Conservation (phyloP, 2,329 filamentous ascomycete species). For the Cercospora berteroae region DNA sequence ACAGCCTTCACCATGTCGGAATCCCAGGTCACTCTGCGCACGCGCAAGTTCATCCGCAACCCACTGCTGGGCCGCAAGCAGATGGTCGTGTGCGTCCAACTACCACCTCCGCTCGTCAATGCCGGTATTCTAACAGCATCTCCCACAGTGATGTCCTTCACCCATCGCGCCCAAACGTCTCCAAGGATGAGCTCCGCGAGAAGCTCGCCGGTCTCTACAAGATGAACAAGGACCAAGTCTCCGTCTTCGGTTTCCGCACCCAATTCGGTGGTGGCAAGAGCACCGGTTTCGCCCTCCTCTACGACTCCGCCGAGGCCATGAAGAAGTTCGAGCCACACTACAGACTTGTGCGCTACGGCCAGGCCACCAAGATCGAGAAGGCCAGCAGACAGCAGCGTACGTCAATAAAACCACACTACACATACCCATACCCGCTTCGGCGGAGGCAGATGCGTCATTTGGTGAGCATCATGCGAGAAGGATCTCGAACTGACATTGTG, state of each 20-base stretch:
- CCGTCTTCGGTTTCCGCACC: slow-evolving; percentile 96
- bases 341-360: slow-evolving; percentile 90
- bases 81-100: slow-evolving; percentile 80
- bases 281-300: slow-evolving; percentile 97
- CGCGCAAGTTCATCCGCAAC: slow-evolving; percentile 99
- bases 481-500: slow-evolving; percentile 21
- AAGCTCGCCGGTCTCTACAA: slow-evolving; percentile 98
- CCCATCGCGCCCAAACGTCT: slow-evolving; percentile 96
- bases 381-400: slow-evolving; percentile 97
- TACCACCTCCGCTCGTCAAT: slow-evolving; percentile 1
- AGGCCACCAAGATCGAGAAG: slow-evolving; percentile 93
- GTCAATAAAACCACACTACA: slow-evolving; percentile 47
- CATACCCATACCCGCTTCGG: slow-evolving; percentile 15
- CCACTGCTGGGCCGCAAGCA: slow-evolving; percentile 97
- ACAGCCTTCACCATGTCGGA: slow-evolving; percentile 73
- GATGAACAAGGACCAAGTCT: slow-evolving; percentile 94
- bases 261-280: slow-evolving; percentile 99
- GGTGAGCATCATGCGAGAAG: slow-evolving; percentile 15
- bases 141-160: slow-evolving; percentile 90
- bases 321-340: slow-evolving; percentile 99
- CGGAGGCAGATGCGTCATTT: slow-evolving; percentile 14
- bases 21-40: slow-evolving; percentile 64
- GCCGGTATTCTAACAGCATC: slow-evolving; percentile 24
- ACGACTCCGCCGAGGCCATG: slow-evolving; percentile 96
- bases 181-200: slow-evolving; percentile 95